A percentile compares a stretch with the other conserved stretches of the same genome.
Evolutionary conservation across 257 asterid species (phyloP).

Genomic region (Primulina huaijiensis): DNA sequence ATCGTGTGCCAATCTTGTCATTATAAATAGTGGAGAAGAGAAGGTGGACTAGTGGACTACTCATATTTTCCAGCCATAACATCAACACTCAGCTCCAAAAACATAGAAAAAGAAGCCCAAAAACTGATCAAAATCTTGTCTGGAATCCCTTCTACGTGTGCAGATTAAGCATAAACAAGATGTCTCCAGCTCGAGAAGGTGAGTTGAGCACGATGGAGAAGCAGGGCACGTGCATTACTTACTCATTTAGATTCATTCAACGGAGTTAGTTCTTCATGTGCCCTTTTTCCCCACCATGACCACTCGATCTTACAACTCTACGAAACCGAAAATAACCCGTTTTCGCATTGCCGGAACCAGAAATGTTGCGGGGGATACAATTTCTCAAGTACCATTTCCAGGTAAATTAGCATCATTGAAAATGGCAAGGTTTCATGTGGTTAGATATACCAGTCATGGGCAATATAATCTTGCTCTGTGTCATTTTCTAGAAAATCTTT

Average conservation of each 20-base stretch:
- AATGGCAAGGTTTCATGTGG: neutral
- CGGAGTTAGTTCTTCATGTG: constrained; percentile 65
- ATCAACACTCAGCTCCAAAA: constrained; percentile 2
- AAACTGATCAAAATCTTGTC: constrained; percentile 3
- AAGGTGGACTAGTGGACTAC: constrained; percentile 24
- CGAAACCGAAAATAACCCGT: no score
- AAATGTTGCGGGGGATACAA: neutral
- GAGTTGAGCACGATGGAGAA: constrained; percentile 95
- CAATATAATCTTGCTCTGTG: neutral
- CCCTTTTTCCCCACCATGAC: constrained; percentile 63
- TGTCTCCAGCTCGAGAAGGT: constrained; percentile 32
- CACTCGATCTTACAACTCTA: constrained; percentile 37
- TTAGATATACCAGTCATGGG: neutral
- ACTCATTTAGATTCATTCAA: constrained; percentile 33
- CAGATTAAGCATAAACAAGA: neutral
- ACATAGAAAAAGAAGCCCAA: neutral
- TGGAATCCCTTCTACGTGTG: neutral
- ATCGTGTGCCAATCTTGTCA: constrained; percentile 4
- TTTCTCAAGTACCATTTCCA: constrained; percentile 12
- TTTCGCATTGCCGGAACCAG: neutral
- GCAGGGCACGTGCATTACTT: constrained; percentile 99
- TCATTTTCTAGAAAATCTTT: neutral
- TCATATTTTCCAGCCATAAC: constrained; percentile 14
- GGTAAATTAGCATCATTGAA: constrained; percentile 15
- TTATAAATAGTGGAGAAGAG: constrained; percentile 42